phyloP scores from a whole-genome alignment of 108 stramenopile genomes.

The Fistulifera solaris region DNA sequence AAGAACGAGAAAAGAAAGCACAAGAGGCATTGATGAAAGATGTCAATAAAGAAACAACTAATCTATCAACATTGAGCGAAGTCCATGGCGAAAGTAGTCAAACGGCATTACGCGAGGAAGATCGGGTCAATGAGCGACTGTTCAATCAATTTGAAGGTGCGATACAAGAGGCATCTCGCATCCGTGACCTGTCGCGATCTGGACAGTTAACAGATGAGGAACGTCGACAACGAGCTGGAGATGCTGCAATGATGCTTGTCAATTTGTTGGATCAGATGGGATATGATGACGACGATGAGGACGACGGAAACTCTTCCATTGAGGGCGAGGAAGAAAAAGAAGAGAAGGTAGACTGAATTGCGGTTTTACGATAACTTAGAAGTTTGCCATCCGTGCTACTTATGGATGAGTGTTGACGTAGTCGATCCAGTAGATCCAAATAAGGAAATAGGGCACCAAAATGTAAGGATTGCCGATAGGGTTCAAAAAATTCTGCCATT shows the following conservation, averaged over 20 bases:
- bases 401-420: no score
- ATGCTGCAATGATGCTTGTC: conserved; percentile 67
- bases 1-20: conserved; percentile 10
- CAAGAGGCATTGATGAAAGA: conserved; percentile 3
- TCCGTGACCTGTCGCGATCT: conserved; percentile 54
- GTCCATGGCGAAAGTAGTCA: no score
- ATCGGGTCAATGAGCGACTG: conserved; percentile 27
- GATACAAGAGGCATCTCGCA: conserved; percentile 45
- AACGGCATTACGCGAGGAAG: no score
- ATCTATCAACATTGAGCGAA: no score
- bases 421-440: no score
- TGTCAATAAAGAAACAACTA: background rate
- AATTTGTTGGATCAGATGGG: conserved; percentile 63
- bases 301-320: background rate
- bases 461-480: no score
- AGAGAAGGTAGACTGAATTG: no score
- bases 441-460: no score
- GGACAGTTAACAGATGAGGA: conserved; percentile 63
- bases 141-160: conserved; percentile 59
- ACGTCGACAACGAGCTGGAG: conserved; percentile 59
- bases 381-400: no score
- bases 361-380: no score
- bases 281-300: conserved; percentile 54
- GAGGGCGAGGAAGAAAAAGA: no score
- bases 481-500: no score